These are phyloP conservation scores for Gloeopeniophorella convolvens DNA, from an alignment of 768 basidiomycete species.

Conservation along the genomic window DNA sequence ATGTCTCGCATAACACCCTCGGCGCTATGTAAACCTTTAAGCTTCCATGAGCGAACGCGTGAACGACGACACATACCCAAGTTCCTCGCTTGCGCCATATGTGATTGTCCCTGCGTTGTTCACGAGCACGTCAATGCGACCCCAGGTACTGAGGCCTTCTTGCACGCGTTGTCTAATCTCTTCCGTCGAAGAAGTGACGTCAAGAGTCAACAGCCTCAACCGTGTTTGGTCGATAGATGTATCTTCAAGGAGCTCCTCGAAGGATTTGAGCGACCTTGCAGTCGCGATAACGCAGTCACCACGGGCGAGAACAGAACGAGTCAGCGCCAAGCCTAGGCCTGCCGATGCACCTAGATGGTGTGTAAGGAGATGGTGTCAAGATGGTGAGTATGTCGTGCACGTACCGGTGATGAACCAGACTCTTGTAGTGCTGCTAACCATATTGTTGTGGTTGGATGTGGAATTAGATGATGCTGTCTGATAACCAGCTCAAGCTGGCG, in stretches of 20 bases:
- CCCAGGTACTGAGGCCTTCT: slow-evolving; percentile 4
- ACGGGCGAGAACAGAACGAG: slow-evolving; percentile 4
- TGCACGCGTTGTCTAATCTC: slow-evolving; percentile 6
- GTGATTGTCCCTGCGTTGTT: slow-evolving; percentile 13
- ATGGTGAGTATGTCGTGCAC: neutral
- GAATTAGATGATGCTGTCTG: neutral
- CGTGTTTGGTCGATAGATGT: neutral
- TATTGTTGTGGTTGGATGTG: neutral
- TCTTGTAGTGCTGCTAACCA: neutral
- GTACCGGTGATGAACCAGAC: slow-evolving; percentile 17
- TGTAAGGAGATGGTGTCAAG: neutral
- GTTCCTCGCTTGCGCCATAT: slow-evolving; percentile 3
- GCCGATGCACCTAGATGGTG: slow-evolving; percentile 2
- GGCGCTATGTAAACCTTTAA: neutral
- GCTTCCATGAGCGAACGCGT: neutral
- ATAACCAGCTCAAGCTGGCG: neutral
- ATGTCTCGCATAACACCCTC: slow-evolving; percentile 7
- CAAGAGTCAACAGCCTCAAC: slow-evolving; percentile 1
- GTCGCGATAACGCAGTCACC: slow-evolving; percentile 12
- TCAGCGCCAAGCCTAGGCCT: slow-evolving; percentile 12
- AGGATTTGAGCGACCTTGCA: neutral
- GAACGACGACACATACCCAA: slow-evolving; percentile 1
- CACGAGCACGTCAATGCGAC: slow-evolving; percentile 12
- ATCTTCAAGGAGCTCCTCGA: neutral
- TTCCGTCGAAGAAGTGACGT: slow-evolving; percentile 1